Evolutionary conservation across 208 protist species (phyloP).

Genomic region (Wallacemonas rigidus): DNA sequence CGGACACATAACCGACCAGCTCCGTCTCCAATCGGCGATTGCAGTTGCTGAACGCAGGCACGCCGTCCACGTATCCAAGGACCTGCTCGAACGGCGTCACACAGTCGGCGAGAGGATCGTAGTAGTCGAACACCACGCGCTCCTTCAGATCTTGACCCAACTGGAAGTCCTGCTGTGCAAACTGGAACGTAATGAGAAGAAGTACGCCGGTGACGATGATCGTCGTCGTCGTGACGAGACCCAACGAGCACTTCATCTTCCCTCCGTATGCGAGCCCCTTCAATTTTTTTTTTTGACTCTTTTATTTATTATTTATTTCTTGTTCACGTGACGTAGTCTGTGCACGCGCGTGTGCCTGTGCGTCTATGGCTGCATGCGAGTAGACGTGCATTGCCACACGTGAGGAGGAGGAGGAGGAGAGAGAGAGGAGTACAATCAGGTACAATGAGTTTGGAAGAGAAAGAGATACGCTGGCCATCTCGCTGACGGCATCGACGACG

Average conservation of each 20-base stretch:
- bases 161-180: slow-evolving; percentile 15
- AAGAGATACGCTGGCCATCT: too few species aligned
- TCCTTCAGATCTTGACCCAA: slow-evolving; percentile 18
- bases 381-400: too few species aligned
- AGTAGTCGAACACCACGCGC: slow-evolving; percentile 18
- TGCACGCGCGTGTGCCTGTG: not conserved
- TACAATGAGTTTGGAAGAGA: not conserved
- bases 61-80: slow-evolving; percentile 50
- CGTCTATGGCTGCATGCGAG: not conserved
- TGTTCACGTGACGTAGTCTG: not conserved
- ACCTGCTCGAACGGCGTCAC: slow-evolving; percentile 44
- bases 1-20: slow-evolving; percentile 32
- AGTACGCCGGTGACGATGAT: slow-evolving; percentile 1
- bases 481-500: too few species aligned
- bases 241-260: slow-evolving; percentile 6
- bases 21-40: slow-evolving; percentile 30
- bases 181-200: slow-evolving; percentile 4
- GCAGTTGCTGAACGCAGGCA: slow-evolving; percentile 77
- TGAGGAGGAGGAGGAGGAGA: not conserved
- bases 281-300: not conserved
- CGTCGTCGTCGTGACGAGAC: slow-evolving; percentile 4
- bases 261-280: too few species aligned
- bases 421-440: not conserved
- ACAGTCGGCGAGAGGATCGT: slow-evolving; percentile 46
- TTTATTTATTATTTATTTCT: slow-evolving; percentile 14